Conservation (phyloP, 1,284 basidiomycete genomes). For the Trametes polyzona region DNA sequence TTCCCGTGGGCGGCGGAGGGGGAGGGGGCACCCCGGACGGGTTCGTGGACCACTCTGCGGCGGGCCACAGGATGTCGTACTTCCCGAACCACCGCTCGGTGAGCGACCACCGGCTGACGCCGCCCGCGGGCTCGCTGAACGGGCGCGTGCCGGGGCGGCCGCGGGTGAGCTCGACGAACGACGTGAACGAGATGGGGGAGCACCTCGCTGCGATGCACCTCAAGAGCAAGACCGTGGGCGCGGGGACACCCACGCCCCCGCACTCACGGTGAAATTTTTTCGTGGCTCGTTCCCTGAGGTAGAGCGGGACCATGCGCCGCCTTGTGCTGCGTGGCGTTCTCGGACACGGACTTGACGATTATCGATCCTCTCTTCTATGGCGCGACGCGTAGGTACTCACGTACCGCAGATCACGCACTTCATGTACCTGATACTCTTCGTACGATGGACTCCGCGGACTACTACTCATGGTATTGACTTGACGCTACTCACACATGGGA, state of each 20-base stretch:
- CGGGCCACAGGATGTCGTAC: conserved; percentile 15
- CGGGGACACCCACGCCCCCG: conserved; percentile 1
- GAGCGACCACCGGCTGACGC: conserved; percentile 20
- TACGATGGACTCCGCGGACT: conserved; percentile 15
- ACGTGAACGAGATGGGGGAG: conserved; percentile 25
- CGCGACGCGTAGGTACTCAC: too few species aligned
- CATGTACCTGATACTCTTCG: not conserved
- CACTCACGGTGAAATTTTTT: conserved; percentile 13
- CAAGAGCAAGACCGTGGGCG: conserved; percentile 7
- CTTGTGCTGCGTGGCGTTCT: not conserved
- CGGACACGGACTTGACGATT: not conserved
- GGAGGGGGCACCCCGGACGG: conserved; percentile 10
- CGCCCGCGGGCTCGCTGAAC: not conserved
- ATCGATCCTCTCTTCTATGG: not conserved
- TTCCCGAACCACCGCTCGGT: conserved; percentile 20
- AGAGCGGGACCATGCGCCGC: not conserved
- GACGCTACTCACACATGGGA: conserved; percentile 5
- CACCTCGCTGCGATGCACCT: conserved; percentile 17
- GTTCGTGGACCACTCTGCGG: conserved; percentile 14
- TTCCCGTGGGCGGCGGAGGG: conserved; percentile 11
- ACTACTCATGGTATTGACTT: not conserved
- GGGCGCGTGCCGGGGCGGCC: conserved; percentile 15
- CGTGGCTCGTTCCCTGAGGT: too few species aligned
- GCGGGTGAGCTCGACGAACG: conserved; percentile 25
- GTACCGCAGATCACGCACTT: not conserved